Evolutionary conservation across 441 rosid species (phyloP), one percentile per base, ranked within the genome.

Genomic region (Oxalis stricta): DNA sequence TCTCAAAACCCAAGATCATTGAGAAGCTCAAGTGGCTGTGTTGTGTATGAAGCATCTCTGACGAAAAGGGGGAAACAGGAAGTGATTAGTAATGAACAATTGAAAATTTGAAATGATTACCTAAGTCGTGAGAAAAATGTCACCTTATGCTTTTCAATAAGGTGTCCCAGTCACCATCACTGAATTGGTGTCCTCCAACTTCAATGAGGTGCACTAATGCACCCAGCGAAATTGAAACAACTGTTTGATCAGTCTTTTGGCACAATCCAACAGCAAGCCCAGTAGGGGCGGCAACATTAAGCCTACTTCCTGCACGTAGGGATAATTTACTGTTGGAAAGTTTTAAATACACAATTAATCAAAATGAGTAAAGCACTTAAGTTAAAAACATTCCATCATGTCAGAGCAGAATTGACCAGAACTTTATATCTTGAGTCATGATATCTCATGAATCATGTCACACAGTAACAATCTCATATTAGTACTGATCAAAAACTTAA

Each of bases 261-360:
- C 97, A 50, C 95, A 92, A 64, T 92, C 99, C 63, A 92, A 68
- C 58, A 92, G 92, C 79, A 92, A 74, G 63, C 93, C 66, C 63
- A 92, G 57, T 41, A 92, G 83, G 31, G 99, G 94, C n/a, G 99
- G 97, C 65, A 92, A 77, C 99, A 92, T 92, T 70, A 92, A 92
- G 73, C 91, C 77, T 14, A 92, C 99, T 72, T 92, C 99, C 99
- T 92, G 77, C 74, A 65, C 47, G 46, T 45, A 32, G 57, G 38
- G 19, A 48, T 39, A 45, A 22, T 31, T 37, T 45, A 13, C 18
- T 7, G 33, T 46, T 10, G 35, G 33, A 46, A 12, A 48, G 35
- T 44, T 34, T 13, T n/a, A n/a, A n/a, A n/a, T n/a, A n/a, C n/a
- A n/a, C n/a, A n/a, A n/a, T n/a, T n/a, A n/a, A n/a, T n/a, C n/a